A percentile compares a stretch with the other conserved stretches of the same genome.
Conservation (phyloP, 2,329 filamentous ascomycete species). For the Sclerotinia nivalis region DNA sequence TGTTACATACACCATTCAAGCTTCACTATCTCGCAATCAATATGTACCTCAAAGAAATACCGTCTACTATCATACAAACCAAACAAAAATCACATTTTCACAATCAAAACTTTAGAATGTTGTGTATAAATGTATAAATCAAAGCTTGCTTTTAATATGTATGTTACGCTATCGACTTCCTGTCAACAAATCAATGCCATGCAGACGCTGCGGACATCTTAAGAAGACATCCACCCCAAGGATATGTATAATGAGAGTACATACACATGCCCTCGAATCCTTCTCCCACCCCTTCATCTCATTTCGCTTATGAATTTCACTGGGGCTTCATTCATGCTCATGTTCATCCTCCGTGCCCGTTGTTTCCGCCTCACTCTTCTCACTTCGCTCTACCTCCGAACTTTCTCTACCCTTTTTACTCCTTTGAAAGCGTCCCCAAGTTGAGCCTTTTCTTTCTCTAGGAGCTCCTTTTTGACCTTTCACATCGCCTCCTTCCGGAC, state of each 20-base stretch:
- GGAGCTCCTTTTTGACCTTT: constrained; percentile 43
- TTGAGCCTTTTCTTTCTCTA: constrained; percentile 38
- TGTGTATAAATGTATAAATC: constrained; percentile 2
- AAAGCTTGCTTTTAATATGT: constrained; percentile 7
- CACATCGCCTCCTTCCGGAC: constrained; percentile 47
- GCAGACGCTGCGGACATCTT: neutral
- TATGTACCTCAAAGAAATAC: no score
- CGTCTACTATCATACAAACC: neutral
- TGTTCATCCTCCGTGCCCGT: constrained; percentile 38
- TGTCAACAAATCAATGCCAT: neutral
- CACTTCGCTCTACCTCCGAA: constrained; percentile 37
- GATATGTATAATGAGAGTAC: neutral
- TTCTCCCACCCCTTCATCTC: neutral
- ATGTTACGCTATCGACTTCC: neutral
- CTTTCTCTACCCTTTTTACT: constrained; percentile 39
- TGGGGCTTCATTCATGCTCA: neutral
- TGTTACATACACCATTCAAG: no score
- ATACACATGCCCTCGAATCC: neutral
- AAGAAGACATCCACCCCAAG: neutral
- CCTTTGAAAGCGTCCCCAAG: constrained; percentile 37
- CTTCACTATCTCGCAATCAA: no score
- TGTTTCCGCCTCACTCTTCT: constrained; percentile 38
- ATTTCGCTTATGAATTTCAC: neutral
- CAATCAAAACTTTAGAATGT: neutral
- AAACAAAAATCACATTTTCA: neutral